Evolutionary conservation across 2,329 filamentous ascomycete genomes (phyloP).

Genomic region (Bipolaris cookei): DNA sequence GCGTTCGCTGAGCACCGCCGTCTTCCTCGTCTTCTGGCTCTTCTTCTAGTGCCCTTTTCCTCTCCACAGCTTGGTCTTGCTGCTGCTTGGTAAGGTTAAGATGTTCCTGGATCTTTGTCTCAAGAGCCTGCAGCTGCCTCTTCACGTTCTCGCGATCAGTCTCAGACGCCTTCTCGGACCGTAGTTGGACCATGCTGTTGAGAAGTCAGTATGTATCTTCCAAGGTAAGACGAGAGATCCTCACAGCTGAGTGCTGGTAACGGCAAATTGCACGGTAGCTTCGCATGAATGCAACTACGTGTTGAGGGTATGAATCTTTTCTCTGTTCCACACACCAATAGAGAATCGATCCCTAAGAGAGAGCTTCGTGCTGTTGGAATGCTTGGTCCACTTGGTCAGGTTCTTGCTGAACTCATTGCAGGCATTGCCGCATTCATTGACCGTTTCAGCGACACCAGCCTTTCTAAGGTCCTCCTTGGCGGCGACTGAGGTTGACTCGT

Average conservation of each 20-base stretch:
- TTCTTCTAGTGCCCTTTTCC: slow-evolving; percentile 12
- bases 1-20: slow-evolving; percentile 7
- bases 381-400: slow-evolving; percentile 21
- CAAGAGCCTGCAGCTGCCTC: slow-evolving; percentile 13
- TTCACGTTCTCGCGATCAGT: background rate
- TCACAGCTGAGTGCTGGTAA: slow-evolving; percentile 21
- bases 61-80: slow-evolving; percentile 6
- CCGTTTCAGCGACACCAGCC: slow-evolving; percentile 19
- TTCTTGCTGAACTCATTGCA: slow-evolving; percentile 19
- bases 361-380: slow-evolving; percentile 15
- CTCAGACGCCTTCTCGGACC: slow-evolving; percentile 9
- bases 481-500: slow-evolving; percentile 6
- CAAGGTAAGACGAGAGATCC: background rate
- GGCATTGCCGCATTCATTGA: slow-evolving; percentile 18
- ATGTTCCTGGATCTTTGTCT: slow-evolving; percentile 18
- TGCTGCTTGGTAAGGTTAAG: slow-evolving; percentile 15
- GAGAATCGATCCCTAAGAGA: slow-evolving; percentile 16
- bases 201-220: background rate
- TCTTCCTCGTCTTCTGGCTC: slow-evolving; percentile 18
- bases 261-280: slow-evolving; percentile 18
- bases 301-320: slow-evolving; percentile 19
- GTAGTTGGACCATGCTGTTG: slow-evolving; percentile 15
- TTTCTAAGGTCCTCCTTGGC: slow-evolving; percentile 18
- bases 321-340: slow-evolving; percentile 20
- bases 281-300: slow-evolving; percentile 17